Base-by-base conservation (phyloP, 1,284 basidiomycete genomes). In the Phellinidium pouzarii region DNA sequence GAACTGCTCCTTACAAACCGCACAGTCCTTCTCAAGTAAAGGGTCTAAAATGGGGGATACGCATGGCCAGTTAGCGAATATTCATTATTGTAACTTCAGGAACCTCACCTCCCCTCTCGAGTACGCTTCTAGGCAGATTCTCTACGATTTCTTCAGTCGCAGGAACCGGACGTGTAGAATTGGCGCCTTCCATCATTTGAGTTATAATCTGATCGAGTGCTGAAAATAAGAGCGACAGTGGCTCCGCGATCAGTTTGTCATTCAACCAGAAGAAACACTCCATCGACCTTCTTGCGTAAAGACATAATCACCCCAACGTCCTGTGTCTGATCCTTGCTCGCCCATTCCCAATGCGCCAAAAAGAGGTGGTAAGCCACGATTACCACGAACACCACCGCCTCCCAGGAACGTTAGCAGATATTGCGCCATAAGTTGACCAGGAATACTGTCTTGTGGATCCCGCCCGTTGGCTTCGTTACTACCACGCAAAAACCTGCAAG, bases 1-100 rank as follows among this genome's bases (percentile, higher is more conserved):
- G 65, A 89, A 89, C 51, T 84, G 82, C 23, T 89, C 86, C 67
- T 89, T 88, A 67, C 86, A 89, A 20, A 89, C 79, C 1, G 86
- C 86, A 59, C 86, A 89, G 58, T 87, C 84, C 55, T 78, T 80
- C 58, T 82, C 76, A 38, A 87, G 64, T 2, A 76, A 68, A 0
- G 73, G 64, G 2, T 79, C 84, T 87, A 23, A 27, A 44, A 23
- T 43, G 22, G 29, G 55, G 22, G 36, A 55, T 12, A 48, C 50
- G 36, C 23, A 40, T 34, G 34, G 14, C 56, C 57, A 40, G 46
- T 14, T 41, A 44, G 26, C 38, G 31, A n/a, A 40, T n/a, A n/a
- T 51, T 12, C 44, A 20, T 38, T 27, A 27, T 12, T 22, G 25
- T 43, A 27, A 49, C 11, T 38, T 42, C 37, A 20, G 27, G 48